Conservation (phyloP, 2,329 filamentous ascomycete genomes). For the Colletotrichum sp. region DNA sequence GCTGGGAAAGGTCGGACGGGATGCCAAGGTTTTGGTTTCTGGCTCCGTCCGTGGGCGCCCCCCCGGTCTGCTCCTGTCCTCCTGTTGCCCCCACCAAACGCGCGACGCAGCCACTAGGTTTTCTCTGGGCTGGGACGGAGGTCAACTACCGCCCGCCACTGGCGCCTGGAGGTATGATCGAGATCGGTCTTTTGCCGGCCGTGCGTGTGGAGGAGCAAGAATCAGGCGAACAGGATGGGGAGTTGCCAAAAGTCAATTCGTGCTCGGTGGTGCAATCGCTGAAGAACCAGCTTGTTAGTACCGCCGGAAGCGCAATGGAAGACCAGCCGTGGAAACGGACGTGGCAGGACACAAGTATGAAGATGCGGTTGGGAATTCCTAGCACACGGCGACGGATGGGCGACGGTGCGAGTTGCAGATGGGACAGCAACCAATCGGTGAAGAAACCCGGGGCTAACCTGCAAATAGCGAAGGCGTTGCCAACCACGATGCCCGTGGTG, state of each 20-base stretch:
- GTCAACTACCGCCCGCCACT: constrained; percentile 10
- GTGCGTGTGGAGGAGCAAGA: not conserved
- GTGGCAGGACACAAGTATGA: not conserved
- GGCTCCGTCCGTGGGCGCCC: not conserved
- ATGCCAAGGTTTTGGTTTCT: constrained; percentile 18
- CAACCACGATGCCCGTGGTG: not conserved
- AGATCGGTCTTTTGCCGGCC: not conserved
- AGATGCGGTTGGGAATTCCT: not conserved
- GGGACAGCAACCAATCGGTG: not conserved
- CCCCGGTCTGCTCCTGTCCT: not conserved
- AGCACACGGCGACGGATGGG: not conserved
- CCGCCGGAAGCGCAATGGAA: not conserved
- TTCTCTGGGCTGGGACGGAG: not conserved
- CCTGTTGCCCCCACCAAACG: not conserved
- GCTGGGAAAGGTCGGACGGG: constrained; percentile 7
- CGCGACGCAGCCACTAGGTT: not conserved
- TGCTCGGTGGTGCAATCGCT: not conserved
- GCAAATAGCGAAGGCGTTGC: not conserved
- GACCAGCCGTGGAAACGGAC: not conserved
- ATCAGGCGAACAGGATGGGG: not conserved
- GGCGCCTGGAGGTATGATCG: constrained; percentile 2
- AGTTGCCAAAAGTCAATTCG: not conserved
- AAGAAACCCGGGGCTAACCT: not conserved
- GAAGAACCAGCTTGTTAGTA: not conserved
- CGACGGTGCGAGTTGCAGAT: not conserved